Evolutionary conservation across 345 rosid species (phyloP).

Genomic region (Murraya paniculata): DNA sequence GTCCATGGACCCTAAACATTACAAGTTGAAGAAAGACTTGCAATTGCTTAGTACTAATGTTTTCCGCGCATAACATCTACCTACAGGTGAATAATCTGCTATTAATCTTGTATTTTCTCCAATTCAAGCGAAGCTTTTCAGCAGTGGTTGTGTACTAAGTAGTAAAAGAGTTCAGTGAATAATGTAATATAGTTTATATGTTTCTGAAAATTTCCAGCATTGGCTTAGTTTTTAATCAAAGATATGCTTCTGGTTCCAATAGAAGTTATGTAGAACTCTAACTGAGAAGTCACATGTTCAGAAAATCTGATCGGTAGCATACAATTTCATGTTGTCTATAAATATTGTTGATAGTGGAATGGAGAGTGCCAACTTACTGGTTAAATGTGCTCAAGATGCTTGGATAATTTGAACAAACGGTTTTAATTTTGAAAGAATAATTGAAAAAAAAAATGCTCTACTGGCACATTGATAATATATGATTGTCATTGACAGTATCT

Average conservation of each 20-base stretch:
- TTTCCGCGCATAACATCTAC: not conserved
- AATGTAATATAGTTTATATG: not conserved
- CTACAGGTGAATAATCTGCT: not conserved
- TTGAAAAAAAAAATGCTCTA: not conserved
- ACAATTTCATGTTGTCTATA: not conserved
- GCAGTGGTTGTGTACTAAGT: not conserved
- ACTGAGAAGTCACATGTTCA: not conserved
- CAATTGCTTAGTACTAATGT: not conserved
- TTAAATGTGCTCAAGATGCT: too few relatives aligned
- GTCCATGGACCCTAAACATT: slow-evolving; percentile 7
- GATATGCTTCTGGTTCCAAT: not conserved
- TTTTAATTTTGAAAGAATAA: too few relatives aligned
- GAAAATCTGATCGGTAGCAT: not conserved
- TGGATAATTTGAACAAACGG: too few relatives aligned
- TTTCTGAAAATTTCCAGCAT: not conserved
- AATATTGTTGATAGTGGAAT: too few relatives aligned
- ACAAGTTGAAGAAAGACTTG: not conserved
- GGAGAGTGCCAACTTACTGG: too few relatives aligned
- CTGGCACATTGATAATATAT: not conserved
- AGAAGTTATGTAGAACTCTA: not conserved
- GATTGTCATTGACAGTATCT: too few relatives aligned
- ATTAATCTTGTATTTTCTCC: not conserved
- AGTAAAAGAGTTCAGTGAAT: not conserved
- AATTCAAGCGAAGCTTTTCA: not conserved
- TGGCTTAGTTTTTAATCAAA: not conserved